Base-by-base conservation (phyloP, 2,329 filamentous ascomycete genomes). In the Akanthomyces dipterigenus region DNA sequence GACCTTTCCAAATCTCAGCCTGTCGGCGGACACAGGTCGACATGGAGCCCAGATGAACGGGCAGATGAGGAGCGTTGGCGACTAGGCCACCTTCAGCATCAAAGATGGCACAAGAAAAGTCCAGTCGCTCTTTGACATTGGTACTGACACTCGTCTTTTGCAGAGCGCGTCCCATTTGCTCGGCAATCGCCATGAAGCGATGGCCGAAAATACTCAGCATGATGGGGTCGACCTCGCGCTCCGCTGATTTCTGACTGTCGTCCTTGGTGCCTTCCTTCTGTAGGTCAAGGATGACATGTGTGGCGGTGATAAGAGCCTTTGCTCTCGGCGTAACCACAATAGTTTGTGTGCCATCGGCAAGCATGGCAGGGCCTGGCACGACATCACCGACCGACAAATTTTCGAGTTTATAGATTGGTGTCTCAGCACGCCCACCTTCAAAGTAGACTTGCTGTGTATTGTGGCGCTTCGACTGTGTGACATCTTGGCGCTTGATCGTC, bases 231-330 rank as follows among this genome's bases (percentile, higher is more conserved):
- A 61, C 62, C 28, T 63, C 56, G 9, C 57, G 51, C 26, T 60
- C 57, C 3, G 50, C 18, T 3, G 45, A 42, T 4, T 43, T 54
- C 7, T 53, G 31, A 4, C 53, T n/a, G 4, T 71, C 70, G 3
- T 70, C 65, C 49, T 71, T 75, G 28, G 70, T 79, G 64, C 58
- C 70, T 64, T 82, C 76, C 51, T 86, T 86, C 60, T 87, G 84
- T 45, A 95, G 83, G 65, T 96, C 91, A 69, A 97, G 93, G 7
- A 97, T 82, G 8, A 97, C 91, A 68, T 96, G 93, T 0, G 92
- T 96, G 64, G 91, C 82, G 20, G 96, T 86, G 36, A 96, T 80
- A 26, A 92, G 76, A 0, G 93, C 93, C 24, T 85, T 84, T 2
- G 91, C 85, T 34, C 83, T 84, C 0, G 93, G 93, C 0, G 90